Evolutionary conservation across 2,329 filamentous ascomycete species (phyloP), one percentile per base, ranked within the genome.

Genomic region (Penicillium sp.): DNA sequence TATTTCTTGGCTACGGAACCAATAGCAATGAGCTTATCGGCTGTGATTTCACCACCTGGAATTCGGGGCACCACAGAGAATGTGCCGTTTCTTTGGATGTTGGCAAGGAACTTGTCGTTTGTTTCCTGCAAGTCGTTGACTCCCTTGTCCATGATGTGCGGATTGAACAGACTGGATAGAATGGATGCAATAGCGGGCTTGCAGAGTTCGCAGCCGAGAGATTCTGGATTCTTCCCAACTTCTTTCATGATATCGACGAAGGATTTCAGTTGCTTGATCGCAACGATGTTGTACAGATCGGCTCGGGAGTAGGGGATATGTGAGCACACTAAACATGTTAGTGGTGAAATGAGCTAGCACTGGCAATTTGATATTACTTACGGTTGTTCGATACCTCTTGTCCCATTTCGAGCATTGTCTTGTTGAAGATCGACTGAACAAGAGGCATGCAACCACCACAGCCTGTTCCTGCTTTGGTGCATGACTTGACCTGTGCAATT

Each of bases 391-490:
- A 90, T 54, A 96, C 87, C 71, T 95, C 90, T 59, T 91, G 84
- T 52, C 91, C 91, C 86, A 94, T 89, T 12, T 85, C 85, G 45
- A 85, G 80, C 89, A 96, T 92, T 31, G 90, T 87, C 70, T 87
- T 87, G 80, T 92, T 94, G 82, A 96, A 95, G 68, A 96, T 95
- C 60, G 86, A 88, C 52, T 90, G 90, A 2, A 96, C 88, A 6
- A 96, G 82, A 6, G 91, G 91, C 83, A 96, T 86, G 69, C 91
- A 96, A 8, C 91, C 91, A 62, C 91, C 91, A 67, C 91, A 96
- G 3, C 91, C 91, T 0, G 90, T 96, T 39, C 91, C 91, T 18
- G 91, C 91, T 72, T 96, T 96, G 16, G 91, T 96, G 77, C 90
- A 95, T 2, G 88, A 84, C 73, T 96, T 96, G 68, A 96, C 81